Base-by-base conservation (phyloP, 495 filamentous ascomycete genomes). In the Penicillium odoratum region DNA sequence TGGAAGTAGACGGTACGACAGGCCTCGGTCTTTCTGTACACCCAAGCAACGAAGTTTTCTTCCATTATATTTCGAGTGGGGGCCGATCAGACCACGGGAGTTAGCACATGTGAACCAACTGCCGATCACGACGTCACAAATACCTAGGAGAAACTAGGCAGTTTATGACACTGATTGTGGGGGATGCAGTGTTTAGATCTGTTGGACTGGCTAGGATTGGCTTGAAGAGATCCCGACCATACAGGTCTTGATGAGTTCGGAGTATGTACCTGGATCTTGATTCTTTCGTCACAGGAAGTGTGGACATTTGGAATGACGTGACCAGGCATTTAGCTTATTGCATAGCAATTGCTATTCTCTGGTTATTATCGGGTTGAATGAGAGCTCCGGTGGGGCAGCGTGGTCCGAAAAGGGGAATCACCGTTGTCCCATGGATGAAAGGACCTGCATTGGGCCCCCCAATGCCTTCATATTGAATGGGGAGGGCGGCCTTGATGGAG, bases 91-190 rank as follows among this genome's bases (percentile, higher is more conserved):
- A 48, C 46, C 43, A 28, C 7, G 46, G 16, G 30, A 48, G 21
- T 16, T 13, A 45, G 33, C 42, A 30, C 45, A 47, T 53, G 18
- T 54, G 42, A 56, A 51, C 16, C 13, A 26, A n/a, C 5, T 29
- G 58, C 26, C 61, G 61, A 64, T 64, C 61, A 55, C 51, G 47
- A 60, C 61, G 55, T 64, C 61, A 64, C 50, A 42, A 16, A 25
- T 40, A 28, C 26, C 18, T 3, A 15, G 49, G 36, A 45, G 47
- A 55, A 30, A 16, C 11, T 18, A n/a, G 44, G 18, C 21, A 21
- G 21, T 21, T 1, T 21, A 1, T 21, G 21, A 21, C 21, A 2
- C 21, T 21, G 21, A 21, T 21, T 21, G 21, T 11, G 33, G 33
- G 10, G 6, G 43, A 10, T 29, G 26, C 34, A 25, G 21, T 25